Evolutionary conservation across 2,329 filamentous ascomycete genomes (phyloP).

Genomic region (Ramularia collo-cygni): DNA sequence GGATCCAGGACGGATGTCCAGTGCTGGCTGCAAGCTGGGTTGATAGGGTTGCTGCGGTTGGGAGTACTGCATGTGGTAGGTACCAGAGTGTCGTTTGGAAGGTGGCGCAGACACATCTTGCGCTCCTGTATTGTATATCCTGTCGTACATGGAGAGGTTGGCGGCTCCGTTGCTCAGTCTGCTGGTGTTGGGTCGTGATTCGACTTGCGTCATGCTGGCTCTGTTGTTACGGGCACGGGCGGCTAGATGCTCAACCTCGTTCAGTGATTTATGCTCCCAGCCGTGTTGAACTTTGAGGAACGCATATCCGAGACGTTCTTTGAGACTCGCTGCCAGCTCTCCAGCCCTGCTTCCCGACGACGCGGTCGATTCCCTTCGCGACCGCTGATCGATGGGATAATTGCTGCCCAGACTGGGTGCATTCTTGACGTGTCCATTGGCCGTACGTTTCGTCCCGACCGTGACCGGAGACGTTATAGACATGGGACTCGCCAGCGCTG

Average conservation of each 20-base stretch:
- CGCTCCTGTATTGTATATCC: slow-evolving; percentile 12
- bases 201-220: slow-evolving; percentile 21
- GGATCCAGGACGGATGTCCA: slow-evolving; percentile 21
- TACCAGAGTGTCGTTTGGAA: slow-evolving; percentile 28
- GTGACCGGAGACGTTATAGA: slow-evolving; percentile 33
- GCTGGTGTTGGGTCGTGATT: slow-evolving; percentile 22
- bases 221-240: slow-evolving; percentile 44
- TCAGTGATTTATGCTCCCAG: slow-evolving; percentile 72
- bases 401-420: slow-evolving; percentile 33
- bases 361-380: slow-evolving; percentile 61
- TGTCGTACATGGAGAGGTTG: slow-evolving; percentile 24
- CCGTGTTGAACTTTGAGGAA: slow-evolving; percentile 90
- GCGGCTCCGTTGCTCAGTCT: slow-evolving; percentile 24
- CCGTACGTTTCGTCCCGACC: slow-evolving; percentile 63
- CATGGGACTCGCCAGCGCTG: slow-evolving; percentile 33
- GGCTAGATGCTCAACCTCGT: slow-evolving; percentile 68
- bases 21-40: slow-evolving; percentile 5
- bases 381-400: slow-evolving; percentile 45
- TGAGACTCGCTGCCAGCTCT: slow-evolving; percentile 77
- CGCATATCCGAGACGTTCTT: slow-evolving; percentile 80
- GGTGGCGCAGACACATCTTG: slow-evolving; percentile 20
- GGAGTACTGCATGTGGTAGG: slow-evolving; percentile 10
- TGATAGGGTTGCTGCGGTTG: slow-evolving; percentile 3
- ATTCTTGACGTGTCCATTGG: slow-evolving; percentile 67
- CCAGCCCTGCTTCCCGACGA: slow-evolving; percentile 65